Evolutionary conservation across 164 flowering plant species (phyloP).

Genomic region (Santalum album): DNA sequence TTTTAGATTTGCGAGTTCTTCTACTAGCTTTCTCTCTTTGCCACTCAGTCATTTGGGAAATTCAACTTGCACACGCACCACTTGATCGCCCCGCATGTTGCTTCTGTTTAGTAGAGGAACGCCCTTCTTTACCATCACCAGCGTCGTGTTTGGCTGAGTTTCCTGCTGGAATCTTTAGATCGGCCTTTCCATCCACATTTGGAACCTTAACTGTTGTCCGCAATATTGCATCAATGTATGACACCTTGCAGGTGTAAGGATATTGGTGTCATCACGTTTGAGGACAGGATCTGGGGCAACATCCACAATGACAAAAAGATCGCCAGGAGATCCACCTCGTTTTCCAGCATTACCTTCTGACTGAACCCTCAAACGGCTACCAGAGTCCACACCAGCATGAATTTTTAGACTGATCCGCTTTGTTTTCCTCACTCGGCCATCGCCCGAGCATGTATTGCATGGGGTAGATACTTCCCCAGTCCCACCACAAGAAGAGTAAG

Average conservation of each 20-base stretch:
- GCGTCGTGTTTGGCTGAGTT: constrained; percentile 84
- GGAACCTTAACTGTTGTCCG: constrained; percentile 89
- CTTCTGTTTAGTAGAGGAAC: constrained; percentile 68
- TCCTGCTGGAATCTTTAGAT: constrained; percentile 83
- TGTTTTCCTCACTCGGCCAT: constrained; percentile 77
- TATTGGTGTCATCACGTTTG: constrained; percentile 85
- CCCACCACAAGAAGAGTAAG: constrained; percentile 79
- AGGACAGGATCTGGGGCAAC: constrained; percentile 76
- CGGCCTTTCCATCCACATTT: constrained; percentile 94
- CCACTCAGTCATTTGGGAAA: constrained; percentile 72
- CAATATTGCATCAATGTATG: constrained; percentile 84
- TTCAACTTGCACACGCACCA: constrained; percentile 87
- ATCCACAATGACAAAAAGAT: constrained; percentile 70
- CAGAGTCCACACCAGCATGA: constrained; percentile 89
- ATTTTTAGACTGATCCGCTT: constrained; percentile 87
- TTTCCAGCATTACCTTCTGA: constrained; percentile 86
- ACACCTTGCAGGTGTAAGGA: constrained; percentile 84
- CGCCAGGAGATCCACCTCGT: constrained; percentile 85
- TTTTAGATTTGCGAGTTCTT: constrained; percentile 63
- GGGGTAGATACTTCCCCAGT: constrained; percentile 71
- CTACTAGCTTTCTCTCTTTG: too few species aligned
- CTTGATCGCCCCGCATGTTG: constrained; percentile 86
- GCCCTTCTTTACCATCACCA: constrained; percentile 92
- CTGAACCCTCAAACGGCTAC: constrained; percentile 78
- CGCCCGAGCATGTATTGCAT: constrained; percentile 80